Base-by-base conservation (phyloP, 78 protist species). In the Chrysochromulina parva region DNA sequence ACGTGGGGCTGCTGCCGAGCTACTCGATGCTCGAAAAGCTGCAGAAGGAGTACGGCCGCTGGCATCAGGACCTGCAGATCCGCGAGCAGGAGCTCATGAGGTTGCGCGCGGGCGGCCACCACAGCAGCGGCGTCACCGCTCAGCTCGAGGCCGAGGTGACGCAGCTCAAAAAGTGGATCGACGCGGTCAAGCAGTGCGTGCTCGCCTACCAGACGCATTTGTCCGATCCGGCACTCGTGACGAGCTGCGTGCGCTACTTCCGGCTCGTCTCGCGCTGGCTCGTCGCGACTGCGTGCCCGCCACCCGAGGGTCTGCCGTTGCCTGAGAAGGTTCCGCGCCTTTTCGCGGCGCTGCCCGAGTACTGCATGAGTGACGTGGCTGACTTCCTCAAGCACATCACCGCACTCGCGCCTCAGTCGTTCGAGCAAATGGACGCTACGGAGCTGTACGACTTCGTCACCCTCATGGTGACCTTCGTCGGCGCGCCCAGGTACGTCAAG, bases 401-500 rank as follows among this genome's bases (percentile, higher is more conserved):
- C n/a, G 52, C 14, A 3, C 11, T 48, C 38, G 60, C 85, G 85
- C 65, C 69, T 7, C 48, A 24, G 19, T 22, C 16, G 52, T 50
- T 60, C 84, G 86, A 52, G 58, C 9, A 10, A 3, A 20, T 78
- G 54, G 28, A 20, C 88, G 54, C 1, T 53, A 54, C 4, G 14
- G 47, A 50, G 87, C 85, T 85, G 48, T 14, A 47, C 28, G 86
- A 38, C 24, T 52, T 88, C 50, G n/a, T 92, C 80, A 50, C 55
- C 19, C 59, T 92, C 55, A 16, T 73, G 48, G 66, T 88, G 62
- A 60, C 52, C 28, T 87, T 88, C 87, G 2, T 88, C 66, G 53
- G 59, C 82, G 9, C 50, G 78, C 47, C 67, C 10, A 9, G 3
- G 58, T 74, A 88, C 85, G 71, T 92, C 26, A 47, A 48, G 67